Evolutionary conservation across 345 rosid genomes (phyloP).

Genomic region (Psidium guajava): DNA sequence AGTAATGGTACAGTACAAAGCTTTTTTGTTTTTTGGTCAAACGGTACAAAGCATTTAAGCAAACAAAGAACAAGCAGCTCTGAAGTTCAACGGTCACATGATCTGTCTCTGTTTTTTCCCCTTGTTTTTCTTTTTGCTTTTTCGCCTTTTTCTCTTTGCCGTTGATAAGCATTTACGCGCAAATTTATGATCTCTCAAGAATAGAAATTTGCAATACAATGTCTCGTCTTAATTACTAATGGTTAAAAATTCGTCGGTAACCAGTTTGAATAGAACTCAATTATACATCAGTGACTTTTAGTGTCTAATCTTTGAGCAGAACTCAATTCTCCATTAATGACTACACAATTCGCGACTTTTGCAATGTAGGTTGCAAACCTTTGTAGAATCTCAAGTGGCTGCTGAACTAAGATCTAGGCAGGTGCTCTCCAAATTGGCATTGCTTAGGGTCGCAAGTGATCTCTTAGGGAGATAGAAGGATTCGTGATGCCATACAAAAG

Average conservation of each 20-base stretch:
- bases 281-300: not conserved
- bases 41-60: not conserved
- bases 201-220: not conserved
- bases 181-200: not conserved
- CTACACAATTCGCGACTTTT: not conserved
- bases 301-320: too few species aligned
- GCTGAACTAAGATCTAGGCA: too few species aligned
- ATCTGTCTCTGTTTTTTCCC: not conserved
- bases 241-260: not conserved
- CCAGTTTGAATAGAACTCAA: not conserved
- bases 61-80: not conserved
- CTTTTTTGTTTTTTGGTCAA: too few species aligned
- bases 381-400: too few species aligned
- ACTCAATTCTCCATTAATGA: not conserved
- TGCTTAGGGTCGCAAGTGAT: too few species aligned
- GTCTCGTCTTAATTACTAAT: too few species aligned
- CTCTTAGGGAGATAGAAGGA: too few species aligned
- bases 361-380: not conserved
- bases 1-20: not conserved
- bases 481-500: not conserved
- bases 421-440: too few species aligned
- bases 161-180: not conserved
- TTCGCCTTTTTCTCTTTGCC: not conserved
- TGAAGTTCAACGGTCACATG: not conserved
- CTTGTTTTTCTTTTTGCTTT: not conserved